Evolutionary conservation across 108 stramenopile genomes (phyloP).

Genomic region (Cyclotella baltica): DNA sequence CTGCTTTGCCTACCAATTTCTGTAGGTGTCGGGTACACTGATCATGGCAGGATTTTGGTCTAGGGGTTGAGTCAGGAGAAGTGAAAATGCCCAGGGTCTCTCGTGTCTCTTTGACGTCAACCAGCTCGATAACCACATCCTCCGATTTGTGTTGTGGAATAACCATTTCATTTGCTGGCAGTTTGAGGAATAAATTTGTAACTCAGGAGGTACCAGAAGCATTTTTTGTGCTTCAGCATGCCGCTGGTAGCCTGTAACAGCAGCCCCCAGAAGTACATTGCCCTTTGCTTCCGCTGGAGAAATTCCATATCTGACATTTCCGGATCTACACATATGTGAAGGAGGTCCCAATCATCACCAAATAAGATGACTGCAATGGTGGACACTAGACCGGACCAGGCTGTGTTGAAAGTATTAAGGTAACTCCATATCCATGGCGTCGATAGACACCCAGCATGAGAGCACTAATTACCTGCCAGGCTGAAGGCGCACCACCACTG

Average conservation of each 20-base stretch:
- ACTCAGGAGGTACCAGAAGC: background rate
- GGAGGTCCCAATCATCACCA: too few species aligned
- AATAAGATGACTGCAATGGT: too few species aligned
- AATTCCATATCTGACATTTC: too few species aligned
- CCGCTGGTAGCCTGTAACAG: slow-evolving; percentile 1
- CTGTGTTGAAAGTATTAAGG: too few species aligned
- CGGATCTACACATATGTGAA: too few species aligned
- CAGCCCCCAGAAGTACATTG: background rate
- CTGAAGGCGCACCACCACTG: too few species aligned
- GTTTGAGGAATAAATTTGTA: background rate
- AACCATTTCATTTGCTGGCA: background rate
- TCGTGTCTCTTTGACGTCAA: background rate
- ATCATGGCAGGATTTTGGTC: too few species aligned
- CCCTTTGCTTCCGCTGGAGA: background rate
- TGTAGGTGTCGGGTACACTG: background rate
- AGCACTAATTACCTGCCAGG: too few species aligned
- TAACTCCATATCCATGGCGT: too few species aligned
- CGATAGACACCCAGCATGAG: too few species aligned
- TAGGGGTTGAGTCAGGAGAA: too few species aligned
- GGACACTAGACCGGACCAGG: too few species aligned
- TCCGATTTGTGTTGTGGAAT: background rate
- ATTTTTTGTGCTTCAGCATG: background rate
- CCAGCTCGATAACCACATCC: background rate
- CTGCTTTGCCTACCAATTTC: background rate
- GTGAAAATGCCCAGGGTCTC: background rate